A percentile compares a stretch with the other conserved stretches of the same genome.
phyloP scores from a whole-genome alignment of 1,139 yeast species.

The Sugiyamaella japonica region DNA sequence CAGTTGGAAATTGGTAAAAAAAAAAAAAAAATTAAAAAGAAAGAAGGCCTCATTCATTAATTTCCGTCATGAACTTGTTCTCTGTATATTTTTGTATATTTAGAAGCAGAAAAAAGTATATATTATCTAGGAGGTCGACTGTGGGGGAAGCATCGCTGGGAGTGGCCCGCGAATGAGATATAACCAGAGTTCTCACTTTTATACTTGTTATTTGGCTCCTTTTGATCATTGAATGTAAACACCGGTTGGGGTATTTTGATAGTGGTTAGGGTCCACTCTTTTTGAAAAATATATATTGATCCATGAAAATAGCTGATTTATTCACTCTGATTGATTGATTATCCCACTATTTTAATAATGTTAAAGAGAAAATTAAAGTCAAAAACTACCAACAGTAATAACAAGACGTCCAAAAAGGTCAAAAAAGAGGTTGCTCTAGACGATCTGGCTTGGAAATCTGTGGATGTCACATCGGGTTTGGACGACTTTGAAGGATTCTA shows the following conservation, averaged over 20 bases:
- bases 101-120: not conserved
- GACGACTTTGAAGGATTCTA: conserved; percentile 89
- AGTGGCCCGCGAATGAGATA: no score
- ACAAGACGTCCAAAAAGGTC: not conserved
- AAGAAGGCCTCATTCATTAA: not conserved
- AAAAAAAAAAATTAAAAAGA: not conserved
- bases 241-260: not conserved
- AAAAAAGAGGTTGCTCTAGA: conserved; percentile 28
- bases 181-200: no score
- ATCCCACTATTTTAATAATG: not conserved
- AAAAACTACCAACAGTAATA: not conserved
- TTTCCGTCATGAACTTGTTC: not conserved
- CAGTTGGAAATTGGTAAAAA: conserved; percentile 13
- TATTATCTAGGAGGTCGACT: no score
- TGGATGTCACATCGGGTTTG: conserved; percentile 69
- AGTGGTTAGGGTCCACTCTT: not conserved
- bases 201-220: no score
- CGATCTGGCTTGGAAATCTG: conserved; percentile 67
- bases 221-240: no score
- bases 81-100: conserved; percentile 12
- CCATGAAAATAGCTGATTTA: no score
- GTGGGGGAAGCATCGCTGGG: no score
- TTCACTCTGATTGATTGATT: no score
- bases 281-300: not conserved
- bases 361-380: not conserved